Evolutionary conservation across 179 eudicot genomes (phyloP).

Genomic region (Beta corolliflora): DNA sequence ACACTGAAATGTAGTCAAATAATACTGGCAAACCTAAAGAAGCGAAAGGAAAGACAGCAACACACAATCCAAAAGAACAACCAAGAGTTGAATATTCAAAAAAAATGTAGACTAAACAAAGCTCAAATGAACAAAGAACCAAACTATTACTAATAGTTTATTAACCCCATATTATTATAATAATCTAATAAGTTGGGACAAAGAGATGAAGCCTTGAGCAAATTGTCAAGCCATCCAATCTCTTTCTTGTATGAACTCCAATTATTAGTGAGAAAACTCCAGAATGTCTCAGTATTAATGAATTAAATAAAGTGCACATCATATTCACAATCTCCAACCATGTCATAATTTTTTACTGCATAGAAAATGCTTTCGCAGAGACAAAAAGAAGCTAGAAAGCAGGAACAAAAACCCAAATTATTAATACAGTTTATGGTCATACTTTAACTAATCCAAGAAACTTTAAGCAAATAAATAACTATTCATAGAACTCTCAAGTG

Average conservation of each 20-base stretch:
- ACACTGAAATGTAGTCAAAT: neutral
- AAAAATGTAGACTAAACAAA: neutral
- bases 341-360: neutral
- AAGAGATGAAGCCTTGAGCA: neutral
- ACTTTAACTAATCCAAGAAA: constrained; percentile 13
- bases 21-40: constrained; percentile 15
- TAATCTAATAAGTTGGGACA: constrained; percentile 14
- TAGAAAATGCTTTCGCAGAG: neutral
- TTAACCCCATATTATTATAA: neutral
- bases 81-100: neutral
- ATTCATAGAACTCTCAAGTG: neutral
- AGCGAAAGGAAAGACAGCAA: constrained; percentile 10
- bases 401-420: neutral
- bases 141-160: neutral
- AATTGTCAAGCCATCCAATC: constrained; percentile 4
- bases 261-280: constrained; percentile 19
- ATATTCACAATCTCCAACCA: constrained; percentile 21
- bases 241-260: neutral
- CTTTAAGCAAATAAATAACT: neutral
- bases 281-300: constrained; percentile 17
- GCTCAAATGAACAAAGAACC: neutral
- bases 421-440: neutral
- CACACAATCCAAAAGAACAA: neutral
- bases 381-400: constrained; percentile 11
- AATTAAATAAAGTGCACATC: constrained; percentile 5